These are phyloP conservation scores for Plasmodium cynomolgi DNA, from an alignment of 169 alveolate species.

Conservation along the genomic window DNA sequence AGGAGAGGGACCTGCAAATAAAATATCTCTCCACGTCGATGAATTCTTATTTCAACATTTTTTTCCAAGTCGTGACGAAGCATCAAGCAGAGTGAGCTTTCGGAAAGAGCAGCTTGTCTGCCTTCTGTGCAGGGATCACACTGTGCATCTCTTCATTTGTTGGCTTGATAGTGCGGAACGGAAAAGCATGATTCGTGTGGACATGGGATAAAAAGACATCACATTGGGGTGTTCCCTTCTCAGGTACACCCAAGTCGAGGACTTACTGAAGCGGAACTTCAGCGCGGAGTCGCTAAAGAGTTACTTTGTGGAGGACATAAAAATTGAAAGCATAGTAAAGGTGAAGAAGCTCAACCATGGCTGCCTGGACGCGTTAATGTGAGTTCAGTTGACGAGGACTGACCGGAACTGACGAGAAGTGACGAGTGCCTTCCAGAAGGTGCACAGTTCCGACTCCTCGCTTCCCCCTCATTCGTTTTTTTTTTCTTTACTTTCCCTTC, in stretches of 20 bases:
- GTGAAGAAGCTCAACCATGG: slow-evolving; percentile 59
- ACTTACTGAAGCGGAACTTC: slow-evolving; percentile 21
- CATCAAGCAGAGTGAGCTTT: slow-evolving; percentile 23
- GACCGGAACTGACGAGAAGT: no score
- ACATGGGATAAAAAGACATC: neutral
- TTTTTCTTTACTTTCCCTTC: neutral
- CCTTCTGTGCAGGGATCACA: neutral
- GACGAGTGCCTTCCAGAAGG: neutral
- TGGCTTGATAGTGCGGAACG: neutral
- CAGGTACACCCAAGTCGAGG: slow-evolving; percentile 31
- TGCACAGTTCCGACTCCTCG: neutral
- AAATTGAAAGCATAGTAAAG: slow-evolving; percentile 61
- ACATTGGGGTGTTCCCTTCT: neutral
- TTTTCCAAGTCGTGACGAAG: slow-evolving; percentile 21
- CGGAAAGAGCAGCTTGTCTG: neutral
- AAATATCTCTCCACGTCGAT: slow-evolving; percentile 34
- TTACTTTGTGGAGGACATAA: slow-evolving; percentile 57
- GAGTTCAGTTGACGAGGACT: neutral
- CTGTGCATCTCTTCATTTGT: neutral
- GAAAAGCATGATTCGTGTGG: neutral
- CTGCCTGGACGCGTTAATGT: slow-evolving; percentile 42
- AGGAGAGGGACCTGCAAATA: slow-evolving; percentile 48
- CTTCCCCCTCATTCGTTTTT: neutral
- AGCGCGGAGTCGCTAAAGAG: slow-evolving; percentile 17
- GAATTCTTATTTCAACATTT: slow-evolving; percentile 50